These are phyloP conservation scores for Lentinula sp. DNA, from an alignment of 768 basidiomycete species.

Conservation along the genomic window DNA sequence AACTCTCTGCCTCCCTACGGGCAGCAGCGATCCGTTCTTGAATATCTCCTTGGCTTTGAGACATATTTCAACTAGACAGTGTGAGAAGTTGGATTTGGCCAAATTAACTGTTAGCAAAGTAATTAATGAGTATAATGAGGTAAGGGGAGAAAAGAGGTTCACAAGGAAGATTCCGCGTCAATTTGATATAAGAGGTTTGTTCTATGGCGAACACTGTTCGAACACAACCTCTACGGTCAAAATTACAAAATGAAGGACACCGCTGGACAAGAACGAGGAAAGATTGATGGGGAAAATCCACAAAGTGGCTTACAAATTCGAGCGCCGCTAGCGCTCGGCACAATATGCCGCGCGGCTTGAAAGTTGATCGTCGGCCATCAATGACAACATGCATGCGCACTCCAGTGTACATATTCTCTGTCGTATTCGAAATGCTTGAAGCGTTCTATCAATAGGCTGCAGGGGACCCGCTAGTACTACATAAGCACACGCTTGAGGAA, in stretches of 20 bases:
- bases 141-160: background rate
- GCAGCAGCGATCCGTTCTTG: constrained; percentile 94
- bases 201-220: background rate
- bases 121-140: constrained; percentile 2
- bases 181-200: background rate
- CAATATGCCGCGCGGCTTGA: background rate
- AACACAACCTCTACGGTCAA: background rate
- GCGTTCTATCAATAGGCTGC: too few relatives aligned
- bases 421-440: too few relatives aligned
- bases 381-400: too few relatives aligned
- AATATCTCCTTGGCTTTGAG: constrained; percentile 78
- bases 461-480: too few relatives aligned
- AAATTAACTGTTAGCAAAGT: constrained; percentile 1
- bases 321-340: background rate
- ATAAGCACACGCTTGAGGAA: too few relatives aligned
- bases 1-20: constrained; percentile 89
- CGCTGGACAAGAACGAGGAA: background rate
- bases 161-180: background rate
- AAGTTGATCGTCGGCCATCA: too few relatives aligned
- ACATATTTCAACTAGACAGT: constrained; percentile 37
- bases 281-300: background rate
- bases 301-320: background rate
- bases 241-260: background rate
- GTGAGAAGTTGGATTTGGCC: background rate
- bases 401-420: too few relatives aligned